phyloP scores from a whole-genome alignment of 345 rosid species.

The Brassica nigra region DNA sequence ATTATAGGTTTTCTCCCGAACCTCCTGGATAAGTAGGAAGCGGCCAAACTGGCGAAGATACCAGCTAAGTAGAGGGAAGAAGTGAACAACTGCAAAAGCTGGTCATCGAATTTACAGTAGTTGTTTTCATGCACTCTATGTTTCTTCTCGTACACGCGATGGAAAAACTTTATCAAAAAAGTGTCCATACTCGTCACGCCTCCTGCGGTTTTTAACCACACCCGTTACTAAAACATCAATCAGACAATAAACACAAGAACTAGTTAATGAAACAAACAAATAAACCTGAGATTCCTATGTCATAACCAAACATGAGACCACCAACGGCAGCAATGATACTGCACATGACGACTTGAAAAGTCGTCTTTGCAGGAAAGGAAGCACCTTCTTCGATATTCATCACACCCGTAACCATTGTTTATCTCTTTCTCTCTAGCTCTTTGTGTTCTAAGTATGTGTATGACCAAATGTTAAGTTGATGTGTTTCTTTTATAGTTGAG shows the following conservation, averaged over 20 bases:
- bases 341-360: slow-evolving; percentile 44
- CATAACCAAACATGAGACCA: slow-evolving; percentile 76
- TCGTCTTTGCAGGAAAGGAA: slow-evolving; percentile 31
- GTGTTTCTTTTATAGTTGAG: not conserved
- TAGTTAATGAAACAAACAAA: not conserved
- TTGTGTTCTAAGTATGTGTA: not conserved
- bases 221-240: not conserved
- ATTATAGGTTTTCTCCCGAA: slow-evolving; percentile 60
- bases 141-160: slow-evolving; percentile 57
- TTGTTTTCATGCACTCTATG: slow-evolving; percentile 61
- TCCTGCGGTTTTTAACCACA: slow-evolving; percentile 40
- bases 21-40: slow-evolving; percentile 48
- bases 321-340: slow-evolving; percentile 67
- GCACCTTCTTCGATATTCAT: slow-evolving; percentile 24
- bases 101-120: slow-evolving; percentile 73
- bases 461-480: not conserved
- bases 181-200: slow-evolving; percentile 84
- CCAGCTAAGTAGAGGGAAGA: slow-evolving; percentile 83
- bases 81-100: slow-evolving; percentile 68
- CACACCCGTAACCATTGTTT: slow-evolving; percentile 8
- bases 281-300: slow-evolving; percentile 63
- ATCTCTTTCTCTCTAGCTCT: not conserved
- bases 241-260: not conserved
- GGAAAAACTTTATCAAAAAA: slow-evolving; percentile 66
- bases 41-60: slow-evolving; percentile 51